Percentiles rank a stretch among this genome's conserved stretches.
Evolutionary conservation across 2,329 filamentous ascomycete species (phyloP).

Genomic region (Orbilia oligospora): DNA sequence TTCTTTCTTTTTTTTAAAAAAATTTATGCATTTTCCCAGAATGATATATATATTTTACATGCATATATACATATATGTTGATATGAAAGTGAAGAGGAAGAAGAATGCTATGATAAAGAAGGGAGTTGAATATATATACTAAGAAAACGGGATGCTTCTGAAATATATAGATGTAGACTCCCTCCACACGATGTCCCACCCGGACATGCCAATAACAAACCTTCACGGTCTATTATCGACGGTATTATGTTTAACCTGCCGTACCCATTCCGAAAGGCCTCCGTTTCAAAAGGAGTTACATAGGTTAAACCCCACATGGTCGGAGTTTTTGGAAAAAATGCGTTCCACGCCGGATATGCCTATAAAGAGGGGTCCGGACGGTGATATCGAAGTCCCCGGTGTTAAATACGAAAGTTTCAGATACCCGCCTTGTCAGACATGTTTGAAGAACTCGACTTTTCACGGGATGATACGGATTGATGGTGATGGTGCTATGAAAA

Average conservation of each 20-base stretch:
- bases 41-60: too few species aligned
- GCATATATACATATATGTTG: too few species aligned
- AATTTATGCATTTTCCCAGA: too few species aligned
- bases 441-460: slow-evolving; percentile 74
- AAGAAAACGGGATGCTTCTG: not conserved
- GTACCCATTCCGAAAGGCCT: slow-evolving; percentile 77
- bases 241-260: slow-evolving; percentile 84
- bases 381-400: slow-evolving; percentile 89
- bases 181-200: slow-evolving; percentile 85
- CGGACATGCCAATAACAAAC: slow-evolving; percentile 81
- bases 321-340: slow-evolving; percentile 78
- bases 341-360: slow-evolving; percentile 78
- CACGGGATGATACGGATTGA: slow-evolving; percentile 78
- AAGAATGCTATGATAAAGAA: not conserved
- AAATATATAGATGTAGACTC: slow-evolving; percentile 82
- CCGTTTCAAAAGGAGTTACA: slow-evolving; percentile 83
- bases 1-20: too few species aligned
- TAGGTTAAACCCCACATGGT: slow-evolving; percentile 87
- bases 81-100: too few species aligned
- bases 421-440: slow-evolving; percentile 89
- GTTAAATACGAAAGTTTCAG: slow-evolving; percentile 91
- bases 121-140: not conserved
- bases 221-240: slow-evolving; percentile 91
- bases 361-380: slow-evolving; percentile 90
- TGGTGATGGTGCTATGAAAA: slow-evolving; percentile 77